Evolutionary conservation across 768 basidiomycete species (phyloP).

Genomic region (Pholiota molesta): DNA sequence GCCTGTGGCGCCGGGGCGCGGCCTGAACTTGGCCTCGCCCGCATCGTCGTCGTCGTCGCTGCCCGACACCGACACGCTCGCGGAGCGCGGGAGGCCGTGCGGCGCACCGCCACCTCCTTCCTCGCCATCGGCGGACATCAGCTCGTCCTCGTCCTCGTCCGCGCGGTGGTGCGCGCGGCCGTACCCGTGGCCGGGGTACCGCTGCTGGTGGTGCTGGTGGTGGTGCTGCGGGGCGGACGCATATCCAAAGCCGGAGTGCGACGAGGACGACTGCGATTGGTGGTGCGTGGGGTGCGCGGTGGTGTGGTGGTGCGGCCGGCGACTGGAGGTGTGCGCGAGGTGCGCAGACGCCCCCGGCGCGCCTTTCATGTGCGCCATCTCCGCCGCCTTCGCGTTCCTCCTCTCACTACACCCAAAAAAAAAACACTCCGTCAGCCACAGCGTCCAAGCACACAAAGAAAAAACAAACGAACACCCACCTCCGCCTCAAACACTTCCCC

Average conservation of each 20-base stretch:
- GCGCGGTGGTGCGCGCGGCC: neutral
- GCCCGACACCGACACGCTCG: neutral
- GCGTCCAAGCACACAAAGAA: constrained; percentile 3
- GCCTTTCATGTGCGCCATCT: constrained; percentile 48
- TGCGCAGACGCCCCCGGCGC: neutral
- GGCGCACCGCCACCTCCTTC: too few species aligned
- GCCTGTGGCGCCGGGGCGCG: neutral
- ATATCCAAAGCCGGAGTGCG: constrained; percentile 13
- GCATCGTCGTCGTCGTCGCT: neutral
- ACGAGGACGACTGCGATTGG: constrained; percentile 10
- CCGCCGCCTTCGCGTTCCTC: constrained; percentile 56
- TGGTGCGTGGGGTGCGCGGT: neutral
- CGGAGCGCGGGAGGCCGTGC: neutral
- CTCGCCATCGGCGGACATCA: neutral
- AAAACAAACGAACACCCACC: constrained; percentile 46
- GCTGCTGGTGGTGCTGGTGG: constrained; percentile 1
- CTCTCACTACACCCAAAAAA: constrained; percentile 48
- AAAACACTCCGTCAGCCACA: constrained; percentile 19
- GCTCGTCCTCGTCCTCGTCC: neutral
- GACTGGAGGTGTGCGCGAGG: neutral
- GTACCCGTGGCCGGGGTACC: neutral
- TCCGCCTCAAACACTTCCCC: constrained; percentile 74
- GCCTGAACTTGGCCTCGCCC: neutral
- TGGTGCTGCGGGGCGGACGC: neutral
- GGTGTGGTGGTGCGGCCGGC: neutral